Conservation (phyloP, 176 grass and related monocot genomes). For the Ananas comosus region DNA sequence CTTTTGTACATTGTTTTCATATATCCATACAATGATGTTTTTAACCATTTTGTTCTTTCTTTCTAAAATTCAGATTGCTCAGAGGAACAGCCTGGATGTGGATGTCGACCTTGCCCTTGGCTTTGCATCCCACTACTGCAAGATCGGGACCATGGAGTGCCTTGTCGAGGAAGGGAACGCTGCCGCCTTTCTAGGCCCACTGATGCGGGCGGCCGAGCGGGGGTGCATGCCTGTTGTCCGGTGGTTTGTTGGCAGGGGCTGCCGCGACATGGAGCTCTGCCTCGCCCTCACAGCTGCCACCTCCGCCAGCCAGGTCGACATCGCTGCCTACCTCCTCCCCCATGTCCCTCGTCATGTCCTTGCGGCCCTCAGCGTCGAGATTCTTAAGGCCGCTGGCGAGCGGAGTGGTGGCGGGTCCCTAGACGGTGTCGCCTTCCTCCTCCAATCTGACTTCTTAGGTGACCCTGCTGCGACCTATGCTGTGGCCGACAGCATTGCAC, state of each 20-base stretch:
- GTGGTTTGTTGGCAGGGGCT: slow-evolving; percentile 80
- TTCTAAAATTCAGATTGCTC: slow-evolving; percentile 59
- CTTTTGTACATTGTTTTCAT: not conserved
- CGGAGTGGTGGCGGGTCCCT: slow-evolving; percentile 50
- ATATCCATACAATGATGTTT: not conserved
- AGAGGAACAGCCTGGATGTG: slow-evolving; percentile 87
- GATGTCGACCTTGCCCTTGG: slow-evolving; percentile 93
- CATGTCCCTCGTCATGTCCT: slow-evolving; percentile 75
- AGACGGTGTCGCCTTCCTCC: slow-evolving; percentile 68
- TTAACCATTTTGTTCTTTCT: not conserved
- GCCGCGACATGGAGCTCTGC: slow-evolving; percentile 92
- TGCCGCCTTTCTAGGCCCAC: slow-evolving; percentile 64
- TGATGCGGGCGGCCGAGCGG: slow-evolving; percentile 89
- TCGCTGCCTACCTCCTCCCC: slow-evolving; percentile 70
- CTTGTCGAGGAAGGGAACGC: slow-evolving; percentile 76
- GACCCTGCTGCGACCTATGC: slow-evolving; percentile 54
- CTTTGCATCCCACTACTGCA: slow-evolving; percentile 80
- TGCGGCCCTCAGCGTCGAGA: slow-evolving; percentile 66
- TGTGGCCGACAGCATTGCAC: slow-evolving; percentile 46
- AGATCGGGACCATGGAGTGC: slow-evolving; percentile 81
- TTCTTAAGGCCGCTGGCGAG: slow-evolving; percentile 94
- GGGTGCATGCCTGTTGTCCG: slow-evolving; percentile 69
- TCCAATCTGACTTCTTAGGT: slow-evolving; percentile 52
- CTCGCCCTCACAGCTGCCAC: slow-evolving; percentile 80
- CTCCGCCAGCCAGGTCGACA: slow-evolving; percentile 51